These are phyloP conservation scores for Fusarium luffae DNA, from an alignment of 2,329 filamentous ascomycete genomes.

Conservation along the genomic window DNA sequence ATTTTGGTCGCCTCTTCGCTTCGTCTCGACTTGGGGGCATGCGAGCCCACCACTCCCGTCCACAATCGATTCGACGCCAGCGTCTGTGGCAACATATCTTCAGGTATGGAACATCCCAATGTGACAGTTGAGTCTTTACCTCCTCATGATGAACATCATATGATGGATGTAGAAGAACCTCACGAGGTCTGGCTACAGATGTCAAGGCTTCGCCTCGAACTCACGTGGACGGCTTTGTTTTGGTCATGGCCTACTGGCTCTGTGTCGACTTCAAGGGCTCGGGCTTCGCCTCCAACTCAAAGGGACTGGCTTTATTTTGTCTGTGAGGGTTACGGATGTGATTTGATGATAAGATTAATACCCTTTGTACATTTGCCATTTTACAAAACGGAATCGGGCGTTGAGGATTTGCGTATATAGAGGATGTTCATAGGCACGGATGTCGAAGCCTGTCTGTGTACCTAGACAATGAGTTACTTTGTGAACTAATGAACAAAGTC, in stretches of 20 bases:
- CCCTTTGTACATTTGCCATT: slow-evolving; percentile 39
- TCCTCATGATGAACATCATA: slow-evolving; percentile 53
- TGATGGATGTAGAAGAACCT: slow-evolving; percentile 53
- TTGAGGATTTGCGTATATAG: not conserved
- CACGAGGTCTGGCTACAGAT: slow-evolving; percentile 39
- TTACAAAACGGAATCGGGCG: not conserved
- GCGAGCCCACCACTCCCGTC: slow-evolving; percentile 48
- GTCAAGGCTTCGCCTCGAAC: too few relatives aligned
- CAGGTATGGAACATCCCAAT: slow-evolving; percentile 28
- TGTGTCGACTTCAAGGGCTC: too few relatives aligned
- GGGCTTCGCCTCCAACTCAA: not conserved
- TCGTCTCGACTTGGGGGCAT: slow-evolving; percentile 39
- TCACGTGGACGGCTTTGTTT: not conserved
- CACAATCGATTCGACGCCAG: slow-evolving; percentile 51
- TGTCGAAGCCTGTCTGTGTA: not conserved
- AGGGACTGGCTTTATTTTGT: not conserved
- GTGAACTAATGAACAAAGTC: not conserved
- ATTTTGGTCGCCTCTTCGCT: too few relatives aligned
- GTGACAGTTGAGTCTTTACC: slow-evolving; percentile 37
- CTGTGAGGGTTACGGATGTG: not conserved
- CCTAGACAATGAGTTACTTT: not conserved
- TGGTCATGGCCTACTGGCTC: not conserved
- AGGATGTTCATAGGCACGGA: not conserved
- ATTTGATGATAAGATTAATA: slow-evolving; percentile 43
- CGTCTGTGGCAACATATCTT: slow-evolving; percentile 50